Percentiles rank a stretch among this genome's conserved stretches.
These are phyloP conservation scores for Taiozyma onychis DNA, from an alignment of 1,139 yeast genomes.

Conservation along the genomic window DNA sequence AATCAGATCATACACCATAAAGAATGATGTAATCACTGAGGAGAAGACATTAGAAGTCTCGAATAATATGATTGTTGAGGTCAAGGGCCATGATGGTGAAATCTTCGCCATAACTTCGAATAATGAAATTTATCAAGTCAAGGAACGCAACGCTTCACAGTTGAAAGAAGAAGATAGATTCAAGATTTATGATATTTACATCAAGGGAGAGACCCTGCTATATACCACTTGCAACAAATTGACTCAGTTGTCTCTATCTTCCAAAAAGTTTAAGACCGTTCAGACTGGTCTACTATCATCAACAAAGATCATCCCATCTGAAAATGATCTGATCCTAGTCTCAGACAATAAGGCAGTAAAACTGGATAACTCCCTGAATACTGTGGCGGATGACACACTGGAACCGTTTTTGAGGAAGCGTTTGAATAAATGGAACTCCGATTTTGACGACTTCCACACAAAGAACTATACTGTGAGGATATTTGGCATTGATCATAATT, in stretches of 20 bases:
- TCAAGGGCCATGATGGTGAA: slow-evolving; percentile 4
- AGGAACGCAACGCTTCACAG: not conserved
- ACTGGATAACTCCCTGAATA: slow-evolving; percentile 3
- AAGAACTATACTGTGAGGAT: slow-evolving; percentile 15
- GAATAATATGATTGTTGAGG: slow-evolving; percentile 6
- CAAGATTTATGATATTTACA: slow-evolving; percentile 15
- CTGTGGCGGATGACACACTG: slow-evolving; percentile 11
- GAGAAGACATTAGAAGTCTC: slow-evolving; percentile 2
- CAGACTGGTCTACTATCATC: slow-evolving; percentile 7
- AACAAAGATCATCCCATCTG: slow-evolving; percentile 9
- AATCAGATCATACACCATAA: slow-evolving; percentile 4
- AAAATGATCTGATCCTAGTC: slow-evolving; percentile 2
- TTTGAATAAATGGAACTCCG: slow-evolving; percentile 16
- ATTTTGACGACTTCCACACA: slow-evolving; percentile 19
- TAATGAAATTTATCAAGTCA: slow-evolving; percentile 14
- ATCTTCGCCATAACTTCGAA: slow-evolving; percentile 10
- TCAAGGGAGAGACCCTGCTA: not conserved
- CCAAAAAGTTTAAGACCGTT: not conserved
- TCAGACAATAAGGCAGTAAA: slow-evolving; percentile 8
- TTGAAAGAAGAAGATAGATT: slow-evolving; percentile 12
- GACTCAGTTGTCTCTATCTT: slow-evolving; percentile 1
- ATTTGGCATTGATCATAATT: slow-evolving; percentile 28
- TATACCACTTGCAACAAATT: slow-evolving; percentile 9
- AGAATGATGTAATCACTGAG: not conserved
- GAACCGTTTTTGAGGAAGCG: slow-evolving; percentile 12